phyloP scores from a whole-genome alignment of 2,329 filamentous ascomycete genomes.

The Neurospora crassa region DNA sequence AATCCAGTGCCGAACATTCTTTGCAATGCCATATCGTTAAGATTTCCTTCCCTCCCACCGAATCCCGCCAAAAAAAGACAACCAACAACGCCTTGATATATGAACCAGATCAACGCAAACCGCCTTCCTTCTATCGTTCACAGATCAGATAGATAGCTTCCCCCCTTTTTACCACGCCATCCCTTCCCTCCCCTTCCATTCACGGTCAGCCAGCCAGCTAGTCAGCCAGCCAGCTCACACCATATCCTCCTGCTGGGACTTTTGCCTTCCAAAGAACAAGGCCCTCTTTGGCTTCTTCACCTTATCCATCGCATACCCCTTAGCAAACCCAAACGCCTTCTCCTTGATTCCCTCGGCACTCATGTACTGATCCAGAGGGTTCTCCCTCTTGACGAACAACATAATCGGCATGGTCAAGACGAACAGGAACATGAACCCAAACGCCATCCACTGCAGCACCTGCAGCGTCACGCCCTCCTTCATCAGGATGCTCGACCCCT shows the following conservation, averaged over 20 bases:
- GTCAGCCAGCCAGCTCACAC: background rate
- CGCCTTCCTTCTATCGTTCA: background rate
- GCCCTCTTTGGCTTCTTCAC: background rate
- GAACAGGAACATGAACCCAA: conserved; percentile 18
- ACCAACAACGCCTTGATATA: background rate
- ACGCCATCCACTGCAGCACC: conserved; percentile 20
- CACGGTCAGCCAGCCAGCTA: background rate
- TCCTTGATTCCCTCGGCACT: background rate
- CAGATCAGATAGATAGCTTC: background rate
- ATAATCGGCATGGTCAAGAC: conserved; percentile 13
- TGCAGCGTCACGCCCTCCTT: conserved; percentile 15
- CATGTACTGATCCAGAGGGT: background rate
- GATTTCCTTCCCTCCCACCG: background rate
- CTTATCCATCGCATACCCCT: background rate
- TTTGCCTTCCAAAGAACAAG: background rate
- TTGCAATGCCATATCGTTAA: background rate
- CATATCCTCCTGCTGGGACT: background rate
- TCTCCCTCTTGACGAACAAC: background rate
- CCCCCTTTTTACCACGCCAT: background rate
- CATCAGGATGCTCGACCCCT: conserved; percentile 11
- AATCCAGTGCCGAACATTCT: too few species aligned
- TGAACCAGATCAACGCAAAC: background rate
- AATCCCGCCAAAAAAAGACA: background rate
- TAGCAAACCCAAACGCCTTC: background rate
- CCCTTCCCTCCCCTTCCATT: background rate